These are phyloP conservation scores for Colletotrichum kahawae DNA, from an alignment of 2,329 filamentous ascomycete genomes.

Conservation along the genomic window DNA sequence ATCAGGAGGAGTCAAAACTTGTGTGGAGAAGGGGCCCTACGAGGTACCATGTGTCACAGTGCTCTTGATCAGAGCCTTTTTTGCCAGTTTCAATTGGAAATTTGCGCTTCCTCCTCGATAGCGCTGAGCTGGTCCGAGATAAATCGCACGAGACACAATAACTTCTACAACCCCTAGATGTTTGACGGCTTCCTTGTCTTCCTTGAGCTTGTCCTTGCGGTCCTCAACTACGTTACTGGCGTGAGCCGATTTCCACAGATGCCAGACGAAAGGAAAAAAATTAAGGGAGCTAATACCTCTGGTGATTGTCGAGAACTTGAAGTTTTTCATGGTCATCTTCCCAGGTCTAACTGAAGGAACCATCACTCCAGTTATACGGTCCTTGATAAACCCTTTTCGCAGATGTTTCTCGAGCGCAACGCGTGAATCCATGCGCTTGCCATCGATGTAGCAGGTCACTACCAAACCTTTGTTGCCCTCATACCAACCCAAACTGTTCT, in stretches of 20 bases:
- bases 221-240: background rate
- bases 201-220: background rate
- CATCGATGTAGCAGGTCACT: background rate
- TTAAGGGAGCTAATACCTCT: background rate
- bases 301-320: background rate
- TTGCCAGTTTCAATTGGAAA: background rate
- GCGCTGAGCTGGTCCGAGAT: too few species aligned
- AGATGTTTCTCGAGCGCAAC: accelerated
- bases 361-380: accelerated
- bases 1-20: background rate
- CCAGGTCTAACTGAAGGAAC: background rate
- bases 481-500: background rate
- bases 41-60: background rate
- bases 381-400: accelerated
- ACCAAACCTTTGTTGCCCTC: accelerated
- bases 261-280: too few species aligned
- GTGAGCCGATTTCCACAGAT: background rate
- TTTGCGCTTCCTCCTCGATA: too few species aligned
- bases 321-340: background rate
- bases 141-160: background rate
- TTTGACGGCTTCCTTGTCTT: background rate
- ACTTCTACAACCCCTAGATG: background rate
- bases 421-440: accelerated
- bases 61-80: background rate
- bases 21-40: background rate